A percentile compares a stretch with the other conserved stretches of the same genome.
Conservation (phyloP, 257 asterid genomes). For the Nicotiana knightiana region DNA sequence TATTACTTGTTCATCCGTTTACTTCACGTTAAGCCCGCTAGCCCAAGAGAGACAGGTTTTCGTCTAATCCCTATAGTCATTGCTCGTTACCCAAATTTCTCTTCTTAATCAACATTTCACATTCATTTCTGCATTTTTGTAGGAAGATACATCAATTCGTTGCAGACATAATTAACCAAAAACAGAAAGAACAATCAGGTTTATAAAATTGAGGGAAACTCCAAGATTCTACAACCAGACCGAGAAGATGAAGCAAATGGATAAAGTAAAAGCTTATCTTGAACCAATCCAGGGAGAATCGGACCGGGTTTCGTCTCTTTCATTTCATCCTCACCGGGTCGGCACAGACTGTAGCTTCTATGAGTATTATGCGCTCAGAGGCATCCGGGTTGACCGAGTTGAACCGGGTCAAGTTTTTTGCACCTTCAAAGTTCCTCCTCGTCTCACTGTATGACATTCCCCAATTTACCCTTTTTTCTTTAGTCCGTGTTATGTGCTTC, state of each 20-base stretch:
- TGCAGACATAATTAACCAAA: background rate
- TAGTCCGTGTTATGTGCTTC: background rate
- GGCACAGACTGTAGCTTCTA: constrained; percentile 48
- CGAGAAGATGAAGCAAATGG: constrained; percentile 24
- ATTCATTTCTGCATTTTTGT: background rate
- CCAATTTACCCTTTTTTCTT: background rate
- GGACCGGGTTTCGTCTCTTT: constrained; percentile 35
- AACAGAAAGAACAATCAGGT: background rate
- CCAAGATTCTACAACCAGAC: background rate
- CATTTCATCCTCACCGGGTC: constrained; percentile 44
- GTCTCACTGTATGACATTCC: constrained; percentile 49
- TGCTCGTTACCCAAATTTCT: background rate
- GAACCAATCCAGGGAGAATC: constrained; percentile 27
- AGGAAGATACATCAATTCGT: background rate
- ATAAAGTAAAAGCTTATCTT: constrained; percentile 41
- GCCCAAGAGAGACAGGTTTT: background rate
- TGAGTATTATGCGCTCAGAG: constrained; percentile 52
- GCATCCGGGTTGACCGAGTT: constrained; percentile 52
- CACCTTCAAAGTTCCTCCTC: constrained; percentile 71
- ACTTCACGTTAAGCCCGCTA: background rate
- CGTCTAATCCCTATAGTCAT: background rate
- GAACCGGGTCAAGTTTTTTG: constrained; percentile 48
- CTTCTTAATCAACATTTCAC: background rate
- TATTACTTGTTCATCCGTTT: background rate
- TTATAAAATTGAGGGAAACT: background rate